Percentiles rank a stretch among this genome's conserved stretches.
Conservation (phyloP, 371 early-diverging fungal species). For the Mucor racemosus region DNA sequence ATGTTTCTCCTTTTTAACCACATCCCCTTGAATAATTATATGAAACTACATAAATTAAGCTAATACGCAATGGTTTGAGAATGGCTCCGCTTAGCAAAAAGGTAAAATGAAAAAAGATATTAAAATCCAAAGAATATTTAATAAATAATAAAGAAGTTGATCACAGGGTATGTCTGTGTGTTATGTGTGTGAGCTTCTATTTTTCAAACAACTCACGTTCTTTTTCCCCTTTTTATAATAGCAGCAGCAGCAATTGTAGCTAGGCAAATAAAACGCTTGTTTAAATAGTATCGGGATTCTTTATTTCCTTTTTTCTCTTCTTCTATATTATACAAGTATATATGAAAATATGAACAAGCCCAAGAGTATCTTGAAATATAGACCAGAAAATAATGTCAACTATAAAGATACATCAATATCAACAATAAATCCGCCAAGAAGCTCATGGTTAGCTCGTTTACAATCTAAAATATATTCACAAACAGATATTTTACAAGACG, state of each 20-base stretch:
- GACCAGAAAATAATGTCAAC: slow-evolving; percentile 7
- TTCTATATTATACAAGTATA: not conserved
- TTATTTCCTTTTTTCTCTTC: not conserved
- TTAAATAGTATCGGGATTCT: slow-evolving; percentile 1
- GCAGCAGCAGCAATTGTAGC: not conserved
- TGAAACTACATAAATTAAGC: not conserved
- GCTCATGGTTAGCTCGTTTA: slow-evolving; percentile 29
- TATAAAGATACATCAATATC: not conserved
- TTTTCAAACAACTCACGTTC: not conserved
- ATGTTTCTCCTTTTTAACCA: not conserved
- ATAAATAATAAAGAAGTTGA: not conserved
- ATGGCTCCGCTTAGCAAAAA: not conserved
- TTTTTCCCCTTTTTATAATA: not conserved
- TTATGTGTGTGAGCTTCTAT: not conserved
- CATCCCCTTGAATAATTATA: not conserved
- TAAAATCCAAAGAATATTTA: not conserved
- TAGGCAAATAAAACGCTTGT: slow-evolving; percentile 1
- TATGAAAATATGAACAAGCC: slow-evolving; percentile 16
- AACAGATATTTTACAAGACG: slow-evolving; percentile 8
- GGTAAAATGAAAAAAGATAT: slow-evolving; percentile 1
- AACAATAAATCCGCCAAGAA: not conserved
- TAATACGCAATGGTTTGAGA: not conserved
- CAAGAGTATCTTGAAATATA: slow-evolving; percentile 29
- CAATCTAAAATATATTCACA: slow-evolving; percentile 26
- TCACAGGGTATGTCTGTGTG: not conserved